phyloP scores from a whole-genome alignment of 2,329 filamentous ascomycete species.

The Septoria petroselini region DNA sequence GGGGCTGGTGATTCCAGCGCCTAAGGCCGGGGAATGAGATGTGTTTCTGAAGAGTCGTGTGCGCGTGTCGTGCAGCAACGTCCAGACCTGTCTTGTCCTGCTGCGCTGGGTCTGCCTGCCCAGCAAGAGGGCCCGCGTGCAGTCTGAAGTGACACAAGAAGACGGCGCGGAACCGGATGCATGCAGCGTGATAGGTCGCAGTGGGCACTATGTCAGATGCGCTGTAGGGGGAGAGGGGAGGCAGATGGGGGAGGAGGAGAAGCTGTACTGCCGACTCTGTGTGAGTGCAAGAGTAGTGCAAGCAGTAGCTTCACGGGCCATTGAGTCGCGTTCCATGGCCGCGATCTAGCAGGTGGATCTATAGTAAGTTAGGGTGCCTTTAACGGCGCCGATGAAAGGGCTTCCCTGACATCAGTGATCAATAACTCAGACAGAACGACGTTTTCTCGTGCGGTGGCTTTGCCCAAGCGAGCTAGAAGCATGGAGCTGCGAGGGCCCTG shows the following conservation, averaged over 20 bases:
- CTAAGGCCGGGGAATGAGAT: no score
- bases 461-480: slow-evolving; percentile 15
- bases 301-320: slow-evolving; percentile 25
- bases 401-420: slow-evolving; percentile 20
- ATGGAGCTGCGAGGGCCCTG: slow-evolving; percentile 6
- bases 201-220: not conserved
- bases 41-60: not conserved
- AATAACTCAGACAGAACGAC: slow-evolving; percentile 6
- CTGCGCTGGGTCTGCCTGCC: not conserved
- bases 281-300: slow-evolving; percentile 1
- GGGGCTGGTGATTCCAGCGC: no score
- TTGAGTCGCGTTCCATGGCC: slow-evolving; percentile 24
- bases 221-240: slow-evolving; percentile 3
- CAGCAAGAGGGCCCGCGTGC: not conserved
- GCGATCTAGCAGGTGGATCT: slow-evolving; percentile 21
- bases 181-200: slow-evolving; percentile 21
- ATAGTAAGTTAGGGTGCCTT: slow-evolving; percentile 26
- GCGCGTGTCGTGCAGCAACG: not conserved
- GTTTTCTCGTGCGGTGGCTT: slow-evolving; percentile 5
- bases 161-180: slow-evolving; percentile 19
- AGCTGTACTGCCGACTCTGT: slow-evolving; percentile 13
- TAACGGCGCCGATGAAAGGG: slow-evolving; percentile 16
- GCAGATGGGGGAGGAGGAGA: slow-evolving; percentile 7
- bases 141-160: slow-evolving; percentile 16
- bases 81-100: no score